Percentiles rank a stretch among this genome's conserved stretches.
phyloP scores from a whole-genome alignment of 352 stramenopile genomes.

The Phytopythium vexans region DNA sequence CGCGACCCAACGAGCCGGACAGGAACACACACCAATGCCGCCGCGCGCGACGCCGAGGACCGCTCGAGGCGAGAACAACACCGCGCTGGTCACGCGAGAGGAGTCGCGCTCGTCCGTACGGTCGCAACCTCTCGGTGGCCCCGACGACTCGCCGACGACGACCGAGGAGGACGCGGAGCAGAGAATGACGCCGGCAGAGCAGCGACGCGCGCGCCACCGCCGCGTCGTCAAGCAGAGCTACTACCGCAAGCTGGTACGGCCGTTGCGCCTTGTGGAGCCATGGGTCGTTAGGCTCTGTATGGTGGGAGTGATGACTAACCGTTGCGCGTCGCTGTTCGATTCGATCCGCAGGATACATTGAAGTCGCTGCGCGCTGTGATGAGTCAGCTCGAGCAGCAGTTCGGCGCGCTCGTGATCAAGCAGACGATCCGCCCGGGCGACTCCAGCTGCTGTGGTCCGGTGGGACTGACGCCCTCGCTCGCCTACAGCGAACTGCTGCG shows the following conservation, averaged over 20 bases:
- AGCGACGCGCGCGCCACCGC: conserved; percentile 49
- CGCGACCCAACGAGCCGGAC: too few species aligned
- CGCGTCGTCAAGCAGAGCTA: conserved; percentile 54
- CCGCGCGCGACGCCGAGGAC: too few species aligned
- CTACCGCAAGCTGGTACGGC: conserved; percentile 28
- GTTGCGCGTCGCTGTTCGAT: too few species aligned
- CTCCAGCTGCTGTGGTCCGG: background rate
- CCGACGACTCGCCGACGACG: background rate
- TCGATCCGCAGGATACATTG: conserved; percentile 23
- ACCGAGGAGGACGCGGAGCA: background rate
- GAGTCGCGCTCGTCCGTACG: too few species aligned
- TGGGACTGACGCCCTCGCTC: background rate
- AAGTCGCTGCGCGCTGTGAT: conserved; percentile 31
- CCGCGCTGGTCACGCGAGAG: too few species aligned
- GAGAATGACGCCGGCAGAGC: conserved; percentile 5
- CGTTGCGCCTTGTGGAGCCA: background rate
- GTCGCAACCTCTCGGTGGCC: too few species aligned
- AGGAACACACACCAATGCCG: too few species aligned
- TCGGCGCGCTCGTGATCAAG: conserved; percentile 20
- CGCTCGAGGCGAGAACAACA: too few species aligned
- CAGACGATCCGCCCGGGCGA: background rate
- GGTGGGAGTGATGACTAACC: background rate
- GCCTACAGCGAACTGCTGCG: background rate
- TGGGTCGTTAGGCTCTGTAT: background rate
- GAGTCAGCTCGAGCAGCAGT: conserved; percentile 21